Base-by-base conservation (phyloP, 495 filamentous ascomycete genomes). In the Saxophila tyrrhenica region DNA sequence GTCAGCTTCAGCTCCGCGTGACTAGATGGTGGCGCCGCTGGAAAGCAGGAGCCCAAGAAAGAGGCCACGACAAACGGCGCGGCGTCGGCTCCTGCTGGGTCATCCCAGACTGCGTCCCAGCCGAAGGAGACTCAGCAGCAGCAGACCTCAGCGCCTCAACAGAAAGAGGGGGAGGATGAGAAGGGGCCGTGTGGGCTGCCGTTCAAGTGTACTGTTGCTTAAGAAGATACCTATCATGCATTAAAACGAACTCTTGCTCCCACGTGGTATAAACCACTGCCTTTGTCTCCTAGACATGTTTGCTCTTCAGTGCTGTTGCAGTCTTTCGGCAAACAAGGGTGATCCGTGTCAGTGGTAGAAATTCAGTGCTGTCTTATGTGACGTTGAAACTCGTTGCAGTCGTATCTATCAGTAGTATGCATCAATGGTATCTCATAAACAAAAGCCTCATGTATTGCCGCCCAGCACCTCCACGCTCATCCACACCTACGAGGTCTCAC, bases 151-250 rank as follows among this genome's bases (percentile, higher is more conserved):
- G 49, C 32, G n/a, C 48, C 39, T 17, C 52, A 62, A n/a, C 39
- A 58, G 41, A 25, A 59, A 41, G 54, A 58, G 22, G 60, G 65
- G 21, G 50, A 67, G 45, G 58, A 60, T 44, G 58, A 67, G 21
- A 72, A 66, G 22, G 82, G 84, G n/a, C 82, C 81, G 42, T 88
- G 84, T 64, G 83, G 84, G 29, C 67, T 88, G 62, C 84, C 84
- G 38, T 67, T 67, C 52, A 87, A 85, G 62, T 88, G 84, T 66
- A 66, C 58, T 23, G 79, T 88, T 57, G 64, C 76, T 58, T 86
- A 45, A 44, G 41, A 44, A 17, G 41, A 44, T 44, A 44, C 41
- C 41, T n/a, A 5, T 17, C n/a, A 44, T n/a, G n/a, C 7, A 17
- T 17, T 44, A 21, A 9, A 17, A 44, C 19, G 35, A 39, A 8